Evolutionary conservation across 352 stramenopile genomes (phyloP).

Genomic region (Globisporangium barbulae): DNA sequence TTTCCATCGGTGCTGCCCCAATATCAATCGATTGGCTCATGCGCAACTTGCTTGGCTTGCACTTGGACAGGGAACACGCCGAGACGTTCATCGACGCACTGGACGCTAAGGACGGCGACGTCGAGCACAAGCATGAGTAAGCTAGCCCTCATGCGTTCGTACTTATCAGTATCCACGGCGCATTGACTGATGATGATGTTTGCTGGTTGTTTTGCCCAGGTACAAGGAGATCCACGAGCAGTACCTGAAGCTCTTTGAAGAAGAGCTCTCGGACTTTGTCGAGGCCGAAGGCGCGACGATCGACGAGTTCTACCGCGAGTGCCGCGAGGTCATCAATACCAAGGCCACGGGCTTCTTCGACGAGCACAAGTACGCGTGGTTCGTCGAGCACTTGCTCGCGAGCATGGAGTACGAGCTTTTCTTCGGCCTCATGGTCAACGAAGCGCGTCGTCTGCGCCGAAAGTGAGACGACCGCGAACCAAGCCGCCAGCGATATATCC

Average conservation of each 20-base stretch:
- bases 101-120: slow-evolving; percentile 58
- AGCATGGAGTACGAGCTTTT: slow-evolving; percentile 85
- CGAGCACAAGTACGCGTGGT: slow-evolving; percentile 69
- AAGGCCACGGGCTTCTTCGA: slow-evolving; percentile 69
- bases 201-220: slow-evolving; percentile 16
- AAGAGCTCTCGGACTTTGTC: slow-evolving; percentile 71
- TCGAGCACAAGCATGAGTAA: slow-evolving; percentile 78
- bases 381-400: slow-evolving; percentile 70
- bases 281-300: slow-evolving; percentile 59
- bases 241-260: slow-evolving; percentile 72
- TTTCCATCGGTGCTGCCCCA: background rate
- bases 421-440: slow-evolving; percentile 78
- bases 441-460: slow-evolving; percentile 56
- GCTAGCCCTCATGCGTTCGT: background rate
- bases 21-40: background rate
- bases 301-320: slow-evolving; percentile 70
- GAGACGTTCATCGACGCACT: slow-evolving; percentile 60
- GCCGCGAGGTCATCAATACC: slow-evolving; percentile 52
- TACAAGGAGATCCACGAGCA: slow-evolving; percentile 78
- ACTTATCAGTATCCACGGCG: background rate
- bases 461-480: slow-evolving; percentile 29
- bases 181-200: background rate
- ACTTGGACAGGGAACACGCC: slow-evolving; percentile 42
- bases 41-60: background rate
- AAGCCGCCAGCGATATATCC: background rate